Evolutionary conservation across 345 rosid species (phyloP).

Genomic region (Arabidopsis arenosa): DNA sequence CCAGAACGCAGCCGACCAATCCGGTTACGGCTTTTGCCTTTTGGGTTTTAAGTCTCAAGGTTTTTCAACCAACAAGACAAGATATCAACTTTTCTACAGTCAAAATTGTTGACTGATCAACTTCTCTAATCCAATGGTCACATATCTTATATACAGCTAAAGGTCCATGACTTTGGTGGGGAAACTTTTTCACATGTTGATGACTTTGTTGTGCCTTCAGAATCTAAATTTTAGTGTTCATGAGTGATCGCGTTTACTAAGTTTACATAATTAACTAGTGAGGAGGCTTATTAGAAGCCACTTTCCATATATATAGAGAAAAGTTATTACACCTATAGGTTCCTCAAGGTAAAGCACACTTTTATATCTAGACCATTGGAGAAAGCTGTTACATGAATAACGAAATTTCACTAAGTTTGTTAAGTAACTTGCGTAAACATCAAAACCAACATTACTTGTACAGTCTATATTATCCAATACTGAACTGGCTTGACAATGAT

Average conservation of each 20-base stretch:
- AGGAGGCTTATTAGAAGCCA: neutral
- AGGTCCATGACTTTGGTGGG: conserved; percentile 4
- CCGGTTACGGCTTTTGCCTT: conserved; percentile 37
- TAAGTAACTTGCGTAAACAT: conserved; percentile 3
- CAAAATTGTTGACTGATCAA: conserved; percentile 31
- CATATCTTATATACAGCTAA: neutral
- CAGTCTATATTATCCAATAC: conserved; percentile 8
- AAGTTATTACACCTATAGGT: neutral
- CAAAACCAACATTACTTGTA: conserved; percentile 2
- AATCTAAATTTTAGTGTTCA: neutral
- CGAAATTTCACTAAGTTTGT: no score
- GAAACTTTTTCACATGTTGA: conserved; percentile 10
- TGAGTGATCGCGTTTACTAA: neutral
- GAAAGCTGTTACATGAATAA: neutral
- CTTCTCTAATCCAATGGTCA: conserved; percentile 20
- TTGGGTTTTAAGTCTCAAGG: conserved; percentile 29
- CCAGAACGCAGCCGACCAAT: conserved; percentile 36
- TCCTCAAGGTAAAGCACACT: neutral
- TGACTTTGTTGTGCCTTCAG: neutral
- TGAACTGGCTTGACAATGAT: conserved; percentile 6
- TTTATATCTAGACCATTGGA: neutral
- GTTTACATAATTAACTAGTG: neutral
- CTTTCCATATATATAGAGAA: neutral
- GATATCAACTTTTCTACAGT: conserved; percentile 14
- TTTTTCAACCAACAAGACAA: conserved; percentile 24